Evolutionary conservation across 257 asterid genomes (phyloP), one percentile per base, ranked within the genome.

Genomic region (Jaltomata sinuosa): DNA sequence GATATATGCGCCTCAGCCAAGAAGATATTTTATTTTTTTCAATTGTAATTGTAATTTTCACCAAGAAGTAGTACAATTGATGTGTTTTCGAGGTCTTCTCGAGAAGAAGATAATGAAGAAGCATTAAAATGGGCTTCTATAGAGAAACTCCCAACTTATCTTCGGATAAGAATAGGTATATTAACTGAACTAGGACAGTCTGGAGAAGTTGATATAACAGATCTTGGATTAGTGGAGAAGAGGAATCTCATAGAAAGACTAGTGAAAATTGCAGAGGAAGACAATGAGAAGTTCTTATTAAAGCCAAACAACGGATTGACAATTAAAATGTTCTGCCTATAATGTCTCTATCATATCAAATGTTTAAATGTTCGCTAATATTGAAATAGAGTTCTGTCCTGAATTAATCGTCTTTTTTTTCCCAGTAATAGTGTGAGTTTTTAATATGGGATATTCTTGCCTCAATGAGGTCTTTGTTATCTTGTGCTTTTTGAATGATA

Each of bases 61-160:
- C n/a, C n/a, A n/a, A n/a, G n/a, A n/a, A n/a, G n/a, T n/a, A 83
- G 85, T 36, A 84, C 83, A 15, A 8, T 57, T 78, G 90, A 88
- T 54, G 87, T 74, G 4, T 87, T 87, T 21, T 80, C 88, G 2
- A 76, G 83, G 81, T 87, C 90, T 22, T 86, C 87, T 2, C 61
- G 82, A 18, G 87, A 84, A 34, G 61, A 83, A 14, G 85, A 45
- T 27, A 80, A 85, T 25, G 89, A 86, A 83, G 89, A 88, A 40
- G 90, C 90, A 12, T 36, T 88, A 8, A 88, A 78, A 86, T 86
- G 90, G 89, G 90, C 89, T 5, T 89, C 89, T 25, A 40, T 88
- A 2, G 87, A 86, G 84, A 88, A 84, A 25, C 88, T 88, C n/a
- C 91, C 91, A 7, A 86, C 89, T 1, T 88, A 67, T 32, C 84